Percentiles rank a stretch among this genome's conserved stretches.
Conservation (phyloP, 441 rosid genomes). For the Brassica balearica region DNA sequence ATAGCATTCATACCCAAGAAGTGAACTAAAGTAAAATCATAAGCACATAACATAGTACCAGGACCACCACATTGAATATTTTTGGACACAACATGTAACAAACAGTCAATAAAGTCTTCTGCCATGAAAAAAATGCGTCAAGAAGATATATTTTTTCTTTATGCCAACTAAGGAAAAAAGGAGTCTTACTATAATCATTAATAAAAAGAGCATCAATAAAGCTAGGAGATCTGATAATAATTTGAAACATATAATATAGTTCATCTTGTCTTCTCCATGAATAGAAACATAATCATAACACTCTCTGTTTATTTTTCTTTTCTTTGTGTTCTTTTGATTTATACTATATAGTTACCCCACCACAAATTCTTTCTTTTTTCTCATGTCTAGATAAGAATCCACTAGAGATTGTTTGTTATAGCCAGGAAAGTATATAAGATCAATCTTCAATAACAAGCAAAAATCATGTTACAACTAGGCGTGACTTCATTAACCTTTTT, state of each 20-base stretch:
- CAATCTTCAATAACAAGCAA: slow-evolving; percentile 48
- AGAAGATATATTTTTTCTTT: slow-evolving; percentile 30
- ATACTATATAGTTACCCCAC: slow-evolving; percentile 39
- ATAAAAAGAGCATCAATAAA: slow-evolving; percentile 43
- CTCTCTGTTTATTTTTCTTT: slow-evolving; percentile 26
- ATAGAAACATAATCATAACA: slow-evolving; percentile 48
- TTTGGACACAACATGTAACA: slow-evolving; percentile 34
- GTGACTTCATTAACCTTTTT: slow-evolving; percentile 39
- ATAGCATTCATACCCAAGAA: slow-evolving; percentile 26
- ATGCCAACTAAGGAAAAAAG: slow-evolving; percentile 36
- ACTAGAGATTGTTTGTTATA: slow-evolving; percentile 35
- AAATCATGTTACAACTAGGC: slow-evolving; percentile 42
- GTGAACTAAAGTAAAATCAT: neutral
- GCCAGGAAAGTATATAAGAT: slow-evolving; percentile 30
- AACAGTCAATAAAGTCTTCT: slow-evolving; percentile 29
- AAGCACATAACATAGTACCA: slow-evolving; percentile 22
- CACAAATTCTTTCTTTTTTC: slow-evolving; percentile 12
- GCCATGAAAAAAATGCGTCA: slow-evolving; percentile 31
- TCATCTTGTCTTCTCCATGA: slow-evolving; percentile 46
- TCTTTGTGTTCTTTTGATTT: slow-evolving; percentile 36
- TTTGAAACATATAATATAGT: slow-evolving; percentile 41
- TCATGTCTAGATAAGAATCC: slow-evolving; percentile 39
- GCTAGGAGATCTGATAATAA: slow-evolving; percentile 39
- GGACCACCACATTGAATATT: neutral
- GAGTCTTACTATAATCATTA: slow-evolving; percentile 41